Evolutionary conservation across 176 grass and related monocot genomes (phyloP).

Genomic region (Carex myosuroides): DNA sequence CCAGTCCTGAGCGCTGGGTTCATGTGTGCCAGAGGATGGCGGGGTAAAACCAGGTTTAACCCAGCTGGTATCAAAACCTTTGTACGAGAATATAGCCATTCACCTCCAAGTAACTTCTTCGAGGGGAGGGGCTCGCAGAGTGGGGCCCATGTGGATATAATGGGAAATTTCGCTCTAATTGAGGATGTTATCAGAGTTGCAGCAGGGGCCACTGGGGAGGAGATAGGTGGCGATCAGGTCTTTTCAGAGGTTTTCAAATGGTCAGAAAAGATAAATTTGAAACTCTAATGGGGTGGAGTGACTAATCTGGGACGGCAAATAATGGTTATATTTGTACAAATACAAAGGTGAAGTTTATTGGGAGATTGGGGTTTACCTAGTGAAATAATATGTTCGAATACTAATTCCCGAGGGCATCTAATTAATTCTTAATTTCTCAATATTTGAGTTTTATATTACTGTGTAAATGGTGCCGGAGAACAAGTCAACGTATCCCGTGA

Average conservation of each 20-base stretch:
- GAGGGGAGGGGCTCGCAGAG: conserved; percentile 95
- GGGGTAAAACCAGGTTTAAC: conserved; percentile 90
- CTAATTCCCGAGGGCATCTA: not conserved
- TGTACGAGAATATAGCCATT: conserved; percentile 73
- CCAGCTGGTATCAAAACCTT: conserved; percentile 80
- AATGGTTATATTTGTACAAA: conserved; percentile 19
- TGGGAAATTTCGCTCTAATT: conserved; percentile 94
- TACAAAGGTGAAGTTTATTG: conserved; percentile 3
- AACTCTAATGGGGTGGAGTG: conserved; percentile 30
- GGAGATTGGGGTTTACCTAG: not conserved
- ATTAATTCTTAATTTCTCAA: not conserved
- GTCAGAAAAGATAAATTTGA: conserved; percentile 76
- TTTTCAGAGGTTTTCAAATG: conserved; percentile 92
- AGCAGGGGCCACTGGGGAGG: conserved; percentile 72
- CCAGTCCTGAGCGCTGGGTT: conserved; percentile 80
- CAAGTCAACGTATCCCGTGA: not conserved
- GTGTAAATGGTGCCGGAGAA: not conserved
- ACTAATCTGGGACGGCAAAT: not conserved
- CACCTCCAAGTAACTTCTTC: conserved; percentile 70
- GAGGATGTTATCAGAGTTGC: conserved; percentile 94
- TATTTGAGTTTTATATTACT: not conserved
- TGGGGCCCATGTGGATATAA: conserved; percentile 94
- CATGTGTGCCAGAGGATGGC: conserved; percentile 96
- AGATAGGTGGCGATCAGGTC: conserved; percentile 74
- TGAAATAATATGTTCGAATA: conserved; percentile 8